These are phyloP conservation scores for Mortierella alpina DNA, from an alignment of 192 early-diverging fungal species.

Conservation along the genomic window DNA sequence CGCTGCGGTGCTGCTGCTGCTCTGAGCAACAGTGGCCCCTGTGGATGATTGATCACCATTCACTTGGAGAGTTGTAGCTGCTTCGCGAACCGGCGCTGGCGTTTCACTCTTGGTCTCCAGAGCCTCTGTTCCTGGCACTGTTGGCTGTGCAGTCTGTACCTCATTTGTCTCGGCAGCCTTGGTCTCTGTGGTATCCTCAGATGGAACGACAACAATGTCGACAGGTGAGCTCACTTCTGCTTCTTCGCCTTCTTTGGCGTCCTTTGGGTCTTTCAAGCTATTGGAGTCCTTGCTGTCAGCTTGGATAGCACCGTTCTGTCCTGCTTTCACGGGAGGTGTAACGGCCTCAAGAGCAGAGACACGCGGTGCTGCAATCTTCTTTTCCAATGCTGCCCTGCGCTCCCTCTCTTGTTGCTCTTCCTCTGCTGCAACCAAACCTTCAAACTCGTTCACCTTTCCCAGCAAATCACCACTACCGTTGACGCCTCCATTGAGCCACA, in stretches of 20 bases:
- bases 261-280: not conserved
- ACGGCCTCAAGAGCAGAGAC: not conserved
- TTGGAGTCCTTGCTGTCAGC: not conserved
- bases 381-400: constrained; percentile 17
- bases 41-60: not conserved
- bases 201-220: constrained; percentile 40
- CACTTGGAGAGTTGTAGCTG: not conserved
- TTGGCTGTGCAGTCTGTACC: not conserved
- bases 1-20: not conserved
- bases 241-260: not conserved
- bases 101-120: no score
- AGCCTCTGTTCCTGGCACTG: not conserved
- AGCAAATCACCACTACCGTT: constrained; percentile 48
- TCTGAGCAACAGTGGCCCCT: not conserved
- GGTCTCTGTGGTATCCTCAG: constrained; percentile 9
- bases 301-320: not conserved
- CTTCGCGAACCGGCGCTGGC: not conserved
- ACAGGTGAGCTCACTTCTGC: constrained; percentile 14
- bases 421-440: constrained; percentile 49
- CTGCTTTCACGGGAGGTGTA: not conserved
- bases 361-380: constrained; percentile 6
- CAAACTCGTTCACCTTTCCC: constrained; percentile 52
- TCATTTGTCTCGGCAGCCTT: not conserved
- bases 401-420: constrained; percentile 26
- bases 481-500: constrained; percentile 51